Base-by-base conservation (phyloP, 805 yeast genomes). In the Monosporozyma siamensis region DNA sequence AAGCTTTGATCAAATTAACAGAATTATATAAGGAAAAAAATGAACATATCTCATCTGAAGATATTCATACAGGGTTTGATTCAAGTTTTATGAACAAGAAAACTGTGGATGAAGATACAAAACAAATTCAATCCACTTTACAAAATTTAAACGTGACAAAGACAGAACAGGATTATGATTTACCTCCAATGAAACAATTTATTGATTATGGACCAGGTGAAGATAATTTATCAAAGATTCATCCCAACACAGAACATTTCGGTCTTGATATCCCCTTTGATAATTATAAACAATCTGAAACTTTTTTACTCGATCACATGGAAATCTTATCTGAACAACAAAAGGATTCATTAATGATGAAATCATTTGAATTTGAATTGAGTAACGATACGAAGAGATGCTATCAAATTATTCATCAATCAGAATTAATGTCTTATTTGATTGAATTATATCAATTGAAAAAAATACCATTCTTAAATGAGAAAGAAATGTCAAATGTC, bases 341-440 rank as follows among this genome's bases (percentile, higher is more conserved):
- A 59, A 87, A 89, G 57, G 97, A 92, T 61, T 86, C 95, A 0
- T 74, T 92, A 45, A 70, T 89, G 58, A 89, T 90, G 96, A 80
- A 81, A 17, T 94, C 97, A 0, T 92, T 92, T 61, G 95, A 90
- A 54, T 68, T 70, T 43, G 86, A 87, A 59, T 77, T 72, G 11
- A 82, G 78, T 17, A 72, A 86, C 38, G 37, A 37, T 17, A 37
- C 41, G 7, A 27, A 40, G 9, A 23, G n/a, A 3, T 78, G 95
- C 8, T 72, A 71, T 46, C 81, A 77, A 46, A 75, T 78, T n/a
- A 80, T 90, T 36, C 82, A 78, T 59, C 92, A 86, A 54, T 80
- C 95, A 1, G 74, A 85, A 52, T 64, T 90, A 25, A 59, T 90
- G 47, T 95, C 86, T 55, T 90, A 86, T 59, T 65, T 82, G 42